These are phyloP conservation scores for Crithidia fasciculata DNA, from an alignment of 208 protist genomes.

Conservation along the genomic window DNA sequence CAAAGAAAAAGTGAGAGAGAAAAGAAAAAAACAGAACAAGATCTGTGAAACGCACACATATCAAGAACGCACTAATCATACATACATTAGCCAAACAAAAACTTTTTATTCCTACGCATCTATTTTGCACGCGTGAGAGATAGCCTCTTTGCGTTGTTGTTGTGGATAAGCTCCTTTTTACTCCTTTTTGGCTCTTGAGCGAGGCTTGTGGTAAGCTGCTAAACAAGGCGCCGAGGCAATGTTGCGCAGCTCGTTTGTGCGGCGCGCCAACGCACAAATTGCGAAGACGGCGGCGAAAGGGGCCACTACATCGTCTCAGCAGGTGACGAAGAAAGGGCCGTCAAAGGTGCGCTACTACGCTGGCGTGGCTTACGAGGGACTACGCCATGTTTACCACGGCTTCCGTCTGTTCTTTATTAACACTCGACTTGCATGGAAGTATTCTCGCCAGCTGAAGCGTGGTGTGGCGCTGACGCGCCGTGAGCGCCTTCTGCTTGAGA, in stretches of 20 bases:
- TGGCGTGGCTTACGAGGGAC: constrained; percentile 52
- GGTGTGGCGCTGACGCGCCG: constrained; percentile 87
- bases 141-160: no score
- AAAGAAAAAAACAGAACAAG: no score
- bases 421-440: constrained; percentile 87
- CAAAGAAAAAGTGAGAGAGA: no score
- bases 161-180: neutral
- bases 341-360: constrained; percentile 46
- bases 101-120: neutral
- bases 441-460: constrained; percentile 83
- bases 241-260: constrained; percentile 45
- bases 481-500: constrained; percentile 90
- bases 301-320: constrained; percentile 16
- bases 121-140: neutral
- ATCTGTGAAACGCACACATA: no score
- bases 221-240: constrained; percentile 22
- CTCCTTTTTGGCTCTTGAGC: constrained; percentile 4
- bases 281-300: constrained; percentile 16
- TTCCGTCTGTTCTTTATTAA: constrained; percentile 92
- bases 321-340: constrained; percentile 20
- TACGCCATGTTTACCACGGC: constrained; percentile 89
- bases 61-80: no score
- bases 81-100: no score
- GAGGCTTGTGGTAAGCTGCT: neutral
- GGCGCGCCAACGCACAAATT: constrained; percentile 32